Percentiles rank a stretch among this genome's conserved stretches.
Conservation (phyloP, 2,329 filamentous ascomycete species). For the Apiospora rasikravindrae region DNA sequence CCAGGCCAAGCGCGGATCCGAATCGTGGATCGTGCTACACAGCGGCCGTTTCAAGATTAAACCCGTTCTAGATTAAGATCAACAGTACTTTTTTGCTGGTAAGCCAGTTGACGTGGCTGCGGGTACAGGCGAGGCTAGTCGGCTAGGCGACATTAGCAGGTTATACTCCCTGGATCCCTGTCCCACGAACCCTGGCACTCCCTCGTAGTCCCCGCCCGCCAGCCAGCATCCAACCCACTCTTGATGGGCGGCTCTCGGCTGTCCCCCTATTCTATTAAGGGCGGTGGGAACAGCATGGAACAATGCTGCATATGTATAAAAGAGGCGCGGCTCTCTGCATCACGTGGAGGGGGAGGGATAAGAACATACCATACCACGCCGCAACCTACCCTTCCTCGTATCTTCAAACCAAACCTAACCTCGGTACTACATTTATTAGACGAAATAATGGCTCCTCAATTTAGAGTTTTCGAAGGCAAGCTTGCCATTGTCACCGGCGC, state of each 20-base stretch:
- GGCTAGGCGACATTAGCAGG: not conserved
- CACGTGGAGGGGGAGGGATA: conserved; percentile 7
- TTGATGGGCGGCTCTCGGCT: not conserved
- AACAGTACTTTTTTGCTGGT: not conserved
- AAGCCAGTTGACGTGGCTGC: conserved; percentile 6
- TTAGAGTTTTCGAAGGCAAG: conserved; percentile 65
- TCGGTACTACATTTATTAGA: not conserved
- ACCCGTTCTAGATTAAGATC: not conserved
- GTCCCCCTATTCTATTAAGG: not conserved
- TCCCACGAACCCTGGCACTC: not conserved
- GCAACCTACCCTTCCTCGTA: not conserved
- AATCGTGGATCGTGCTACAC: not conserved
- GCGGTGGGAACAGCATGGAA: not conserved
- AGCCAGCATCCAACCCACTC: not conserved
- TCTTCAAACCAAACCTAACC: not conserved
- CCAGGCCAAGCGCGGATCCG: not conserved
- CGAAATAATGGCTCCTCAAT: not conserved
- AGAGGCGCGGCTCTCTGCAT: not conserved
- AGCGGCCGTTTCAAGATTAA: not conserved
- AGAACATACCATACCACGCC: conserved; percentile 6
- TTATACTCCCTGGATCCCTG: not conserved
- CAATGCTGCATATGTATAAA: conserved; percentile 2
- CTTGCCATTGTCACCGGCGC: conserved; percentile 79
- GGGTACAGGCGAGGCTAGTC: not conserved
- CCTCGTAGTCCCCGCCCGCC: not conserved